Conservation (phyloP, 805 yeast genomes). For the Kazachstania psychrophila region DNA sequence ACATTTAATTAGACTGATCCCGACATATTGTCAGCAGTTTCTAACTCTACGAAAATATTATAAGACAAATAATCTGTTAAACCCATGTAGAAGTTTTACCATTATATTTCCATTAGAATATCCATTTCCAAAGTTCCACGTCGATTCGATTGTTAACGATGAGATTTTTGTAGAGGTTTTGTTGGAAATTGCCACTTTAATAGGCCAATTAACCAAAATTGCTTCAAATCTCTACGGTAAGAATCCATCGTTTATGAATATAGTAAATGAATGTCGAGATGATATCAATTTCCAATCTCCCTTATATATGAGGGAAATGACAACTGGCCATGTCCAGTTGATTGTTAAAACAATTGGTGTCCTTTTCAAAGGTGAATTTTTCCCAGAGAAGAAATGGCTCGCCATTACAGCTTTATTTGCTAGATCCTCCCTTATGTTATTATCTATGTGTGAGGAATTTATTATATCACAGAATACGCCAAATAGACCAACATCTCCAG, state of each 20-base stretch:
- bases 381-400: constrained; percentile 66
- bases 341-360: constrained; percentile 43
- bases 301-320: constrained; percentile 35
- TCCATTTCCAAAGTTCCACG: constrained; percentile 56
- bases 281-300: constrained; percentile 36
- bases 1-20: constrained; percentile 43
- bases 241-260: constrained; percentile 35
- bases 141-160: constrained; percentile 67
- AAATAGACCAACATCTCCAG: constrained; percentile 16
- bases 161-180: constrained; percentile 62
- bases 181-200: constrained; percentile 58
- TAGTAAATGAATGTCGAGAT: constrained; percentile 31
- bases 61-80: constrained; percentile 33
- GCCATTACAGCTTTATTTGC: constrained; percentile 51
- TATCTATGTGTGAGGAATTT: constrained; percentile 45
- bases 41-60: constrained; percentile 44
- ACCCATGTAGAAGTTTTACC: constrained; percentile 56
- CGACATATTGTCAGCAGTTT: constrained; percentile 44
- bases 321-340: constrained; percentile 34
- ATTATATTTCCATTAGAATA: constrained; percentile 56
- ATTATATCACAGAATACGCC: constrained; percentile 47
- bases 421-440: constrained; percentile 45
- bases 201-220: constrained; percentile 45
- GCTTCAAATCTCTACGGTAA: constrained; percentile 35
- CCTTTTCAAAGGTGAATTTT: constrained; percentile 46